These are phyloP conservation scores for Primulina tabacum DNA, from an alignment of 257 asterid species.

Conservation along the genomic window DNA sequence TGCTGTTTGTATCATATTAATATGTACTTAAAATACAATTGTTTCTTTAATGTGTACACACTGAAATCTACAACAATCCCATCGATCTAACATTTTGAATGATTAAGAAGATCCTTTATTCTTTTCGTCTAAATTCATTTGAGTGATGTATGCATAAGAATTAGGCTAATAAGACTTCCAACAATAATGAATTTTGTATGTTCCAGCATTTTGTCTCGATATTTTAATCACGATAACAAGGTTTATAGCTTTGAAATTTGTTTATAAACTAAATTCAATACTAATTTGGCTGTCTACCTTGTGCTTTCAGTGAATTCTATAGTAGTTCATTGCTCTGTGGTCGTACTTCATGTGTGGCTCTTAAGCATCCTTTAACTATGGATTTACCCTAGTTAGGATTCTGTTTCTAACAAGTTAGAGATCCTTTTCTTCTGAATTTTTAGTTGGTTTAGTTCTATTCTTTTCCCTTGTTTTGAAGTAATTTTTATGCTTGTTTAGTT, in stretches of 20 bases:
- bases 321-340: background rate
- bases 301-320: background rate
- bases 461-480: background rate
- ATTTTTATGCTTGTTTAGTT: background rate
- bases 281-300: background rate
- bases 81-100: too few species aligned
- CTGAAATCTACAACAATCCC: background rate
- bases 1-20: background rate
- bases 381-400: background rate
- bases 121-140: background rate
- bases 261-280: too few species aligned
- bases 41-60: background rate
- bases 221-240: background rate
- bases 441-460: background rate
- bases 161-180: background rate
- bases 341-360: background rate
- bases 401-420: background rate
- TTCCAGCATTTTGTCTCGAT: background rate
- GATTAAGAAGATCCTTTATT: background rate
- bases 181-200: background rate
- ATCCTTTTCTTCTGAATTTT: background rate
- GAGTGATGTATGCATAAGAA: background rate
- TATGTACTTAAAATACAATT: background rate
- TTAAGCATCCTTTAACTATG: background rate
- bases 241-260: background rate